A percentile compares a stretch with the other conserved stretches of the same genome.
phyloP scores from a whole-genome alignment of 345 rosid species.

The Hevea brasiliensis region DNA sequence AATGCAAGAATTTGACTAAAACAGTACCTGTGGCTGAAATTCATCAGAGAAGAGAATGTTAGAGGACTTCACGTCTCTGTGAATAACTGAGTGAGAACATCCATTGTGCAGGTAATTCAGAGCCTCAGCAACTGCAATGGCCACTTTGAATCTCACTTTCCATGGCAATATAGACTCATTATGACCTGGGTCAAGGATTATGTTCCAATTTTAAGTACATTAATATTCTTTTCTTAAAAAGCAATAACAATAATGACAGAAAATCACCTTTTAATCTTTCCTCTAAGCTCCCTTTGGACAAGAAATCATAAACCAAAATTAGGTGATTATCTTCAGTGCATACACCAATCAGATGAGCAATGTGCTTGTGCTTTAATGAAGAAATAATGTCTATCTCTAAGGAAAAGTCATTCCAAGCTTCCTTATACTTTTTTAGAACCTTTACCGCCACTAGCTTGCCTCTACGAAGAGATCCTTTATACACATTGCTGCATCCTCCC shows the following conservation, averaged over 20 bases:
- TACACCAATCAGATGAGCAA: constrained; percentile 23
- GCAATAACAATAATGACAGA: background rate
- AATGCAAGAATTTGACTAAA: background rate
- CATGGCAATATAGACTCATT: constrained; percentile 19
- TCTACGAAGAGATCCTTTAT: constrained; percentile 19
- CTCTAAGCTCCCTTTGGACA: constrained; percentile 31
- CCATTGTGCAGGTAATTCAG: constrained; percentile 27
- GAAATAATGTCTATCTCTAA: constrained; percentile 31
- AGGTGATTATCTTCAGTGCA: constrained; percentile 23
- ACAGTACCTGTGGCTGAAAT: constrained; percentile 28
- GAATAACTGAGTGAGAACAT: constrained; percentile 23
- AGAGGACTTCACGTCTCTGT: constrained; percentile 35
- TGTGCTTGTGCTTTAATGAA: constrained; percentile 21
- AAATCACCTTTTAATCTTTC: constrained; percentile 26
- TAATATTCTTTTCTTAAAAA: background rate
- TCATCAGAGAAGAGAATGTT: constrained; percentile 28
- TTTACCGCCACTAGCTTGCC: constrained; percentile 28
- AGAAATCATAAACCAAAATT: constrained; percentile 32
- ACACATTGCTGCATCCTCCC: constrained; percentile 35
- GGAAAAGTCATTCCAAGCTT: constrained; percentile 29
- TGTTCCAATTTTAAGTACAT: background rate
- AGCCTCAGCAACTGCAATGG: constrained; percentile 28
- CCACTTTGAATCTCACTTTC: constrained; percentile 32
- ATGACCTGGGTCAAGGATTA: constrained; percentile 11
- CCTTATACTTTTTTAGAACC: constrained; percentile 30